Evolutionary conservation across 495 filamentous ascomycete genomes (phyloP), one percentile per base, ranked within the genome.

Genomic region (Xylaria cubensis): DNA sequence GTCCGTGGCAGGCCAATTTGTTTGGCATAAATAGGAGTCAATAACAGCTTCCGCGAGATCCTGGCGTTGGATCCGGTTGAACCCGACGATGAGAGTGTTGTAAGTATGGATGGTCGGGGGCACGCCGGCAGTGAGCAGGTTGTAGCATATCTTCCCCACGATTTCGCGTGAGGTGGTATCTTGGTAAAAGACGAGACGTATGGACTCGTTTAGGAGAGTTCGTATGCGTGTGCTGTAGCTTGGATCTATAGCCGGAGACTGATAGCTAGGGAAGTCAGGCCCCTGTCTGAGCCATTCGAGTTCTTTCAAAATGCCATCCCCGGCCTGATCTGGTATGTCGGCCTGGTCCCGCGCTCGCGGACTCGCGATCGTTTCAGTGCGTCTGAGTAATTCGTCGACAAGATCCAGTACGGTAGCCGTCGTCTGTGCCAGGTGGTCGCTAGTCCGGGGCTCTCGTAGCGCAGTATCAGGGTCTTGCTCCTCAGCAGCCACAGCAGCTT

Each of bases 41-140:
- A 89, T 81, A n/a, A 92, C 84, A 26, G 78, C 73, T 42, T 88
- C 78, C 8, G 88, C 84, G 10, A 93, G 79, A 29, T 82, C 77
- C 72, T 84, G 78, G 46, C 84, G 82, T 59, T 83, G 78, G 17
- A 89, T 78, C 39, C 81, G 79, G 48, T 85, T 85, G 56, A 95
- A 88, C 36, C 84, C 83, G 17, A 82, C 74, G 21, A 95, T 86
- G 32, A 95, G 82, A 41, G 85, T 81, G 74, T 93, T 93, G 81
- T 90, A 94, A 13, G 90, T 94, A 42, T 86, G 75, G 19, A 91
- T 83, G 64, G 84, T 85, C 2, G 92, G 91, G 6, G 90, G 86
- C 4, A 86, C 78, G 5, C 80, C 72, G 5, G 85, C 88, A 4
- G 86, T 80, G 15, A 93, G 83, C 3, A 95, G 79, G 78, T 92